Evolutionary conservation across 345 rosid genomes (phyloP).

Genomic region (Erysimum cheiranthoides): DNA sequence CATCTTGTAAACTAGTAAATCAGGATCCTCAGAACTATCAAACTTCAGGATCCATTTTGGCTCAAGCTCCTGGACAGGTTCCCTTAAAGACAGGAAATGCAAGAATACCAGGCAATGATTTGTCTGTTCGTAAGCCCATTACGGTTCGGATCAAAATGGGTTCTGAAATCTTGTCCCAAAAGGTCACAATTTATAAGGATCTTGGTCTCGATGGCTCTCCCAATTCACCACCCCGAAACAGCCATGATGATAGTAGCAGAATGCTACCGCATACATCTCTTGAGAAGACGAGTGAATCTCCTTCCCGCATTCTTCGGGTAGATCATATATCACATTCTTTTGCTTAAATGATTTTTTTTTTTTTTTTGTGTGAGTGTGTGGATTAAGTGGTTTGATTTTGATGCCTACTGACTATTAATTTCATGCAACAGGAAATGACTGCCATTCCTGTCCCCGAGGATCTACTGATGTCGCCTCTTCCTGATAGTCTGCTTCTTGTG

Average conservation of each 20-base stretch:
- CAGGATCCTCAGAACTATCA: constrained; percentile 48
- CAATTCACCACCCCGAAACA: constrained; percentile 55
- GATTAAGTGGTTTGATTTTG: constrained; percentile 32
- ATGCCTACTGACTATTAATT: constrained; percentile 35
- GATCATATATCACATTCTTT: constrained; percentile 41
- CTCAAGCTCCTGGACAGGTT: constrained; percentile 42
- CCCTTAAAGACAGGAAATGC: constrained; percentile 46
- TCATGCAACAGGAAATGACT: constrained; percentile 70
- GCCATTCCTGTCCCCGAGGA: constrained; percentile 56
- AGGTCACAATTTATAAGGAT: constrained; percentile 54
- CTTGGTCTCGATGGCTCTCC: constrained; percentile 70
- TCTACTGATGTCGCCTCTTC: constrained; percentile 71
- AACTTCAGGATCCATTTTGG: constrained; percentile 40
- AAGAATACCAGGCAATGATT: constrained; percentile 40
- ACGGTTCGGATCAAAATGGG: constrained; percentile 68
- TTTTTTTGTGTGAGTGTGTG: neutral
- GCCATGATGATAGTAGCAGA: constrained; percentile 54
- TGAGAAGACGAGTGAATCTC: constrained; percentile 52
- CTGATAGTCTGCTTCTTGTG: constrained; percentile 56
- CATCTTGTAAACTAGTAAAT: constrained; percentile 27
- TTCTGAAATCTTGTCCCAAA: constrained; percentile 50
- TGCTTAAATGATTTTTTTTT: neutral
- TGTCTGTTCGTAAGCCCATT: constrained; percentile 52
- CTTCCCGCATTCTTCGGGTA: constrained; percentile 72
- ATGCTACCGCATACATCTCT: constrained; percentile 35